Percentiles rank a stretch among this genome's conserved stretches.
Conservation (phyloP, 352 stramenopile species). For the Phytophthora boehmeriae region DNA sequence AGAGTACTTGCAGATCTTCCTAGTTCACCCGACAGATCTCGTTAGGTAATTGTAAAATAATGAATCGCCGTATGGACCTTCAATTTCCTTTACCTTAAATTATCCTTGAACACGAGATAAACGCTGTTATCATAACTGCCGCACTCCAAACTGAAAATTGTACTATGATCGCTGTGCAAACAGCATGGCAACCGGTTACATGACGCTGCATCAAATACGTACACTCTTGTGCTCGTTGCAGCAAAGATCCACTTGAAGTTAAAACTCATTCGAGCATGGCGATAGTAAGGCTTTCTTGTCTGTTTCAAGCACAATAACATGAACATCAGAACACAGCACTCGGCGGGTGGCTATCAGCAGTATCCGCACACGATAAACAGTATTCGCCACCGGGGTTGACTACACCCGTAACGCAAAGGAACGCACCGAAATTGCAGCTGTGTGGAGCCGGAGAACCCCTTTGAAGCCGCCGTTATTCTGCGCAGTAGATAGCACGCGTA, state of each 20-base stretch:
- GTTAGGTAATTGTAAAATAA: background rate
- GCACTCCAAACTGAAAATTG: conserved; percentile 44
- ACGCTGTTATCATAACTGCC: conserved; percentile 30
- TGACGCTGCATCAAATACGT: conserved; percentile 42
- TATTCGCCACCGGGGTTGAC: background rate
- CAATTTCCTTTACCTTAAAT: conserved; percentile 28
- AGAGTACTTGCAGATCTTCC: conserved; percentile 37
- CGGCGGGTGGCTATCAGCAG: no score
- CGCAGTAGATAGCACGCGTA: conserved; percentile 32
- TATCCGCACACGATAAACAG: background rate
- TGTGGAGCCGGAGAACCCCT: conserved; percentile 59
- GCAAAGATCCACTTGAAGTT: conserved; percentile 42
- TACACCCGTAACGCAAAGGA: background rate
- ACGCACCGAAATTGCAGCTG: conserved; percentile 36
- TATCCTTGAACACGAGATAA: conserved; percentile 35
- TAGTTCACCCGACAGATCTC: conserved; percentile 6
- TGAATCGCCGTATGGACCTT: background rate
- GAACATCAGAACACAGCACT: background rate
- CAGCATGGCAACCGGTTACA: conserved; percentile 38
- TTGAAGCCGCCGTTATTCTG: conserved; percentile 40
- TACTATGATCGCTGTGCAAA: conserved; percentile 15
- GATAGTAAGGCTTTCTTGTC: conserved; percentile 41
- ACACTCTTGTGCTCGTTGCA: conserved; percentile 34
- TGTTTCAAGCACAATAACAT: conserved; percentile 5
- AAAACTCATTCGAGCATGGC: conserved; percentile 37